phyloP scores from a whole-genome alignment of 2,329 filamentous ascomycete species.

The Cytospora mali region DNA sequence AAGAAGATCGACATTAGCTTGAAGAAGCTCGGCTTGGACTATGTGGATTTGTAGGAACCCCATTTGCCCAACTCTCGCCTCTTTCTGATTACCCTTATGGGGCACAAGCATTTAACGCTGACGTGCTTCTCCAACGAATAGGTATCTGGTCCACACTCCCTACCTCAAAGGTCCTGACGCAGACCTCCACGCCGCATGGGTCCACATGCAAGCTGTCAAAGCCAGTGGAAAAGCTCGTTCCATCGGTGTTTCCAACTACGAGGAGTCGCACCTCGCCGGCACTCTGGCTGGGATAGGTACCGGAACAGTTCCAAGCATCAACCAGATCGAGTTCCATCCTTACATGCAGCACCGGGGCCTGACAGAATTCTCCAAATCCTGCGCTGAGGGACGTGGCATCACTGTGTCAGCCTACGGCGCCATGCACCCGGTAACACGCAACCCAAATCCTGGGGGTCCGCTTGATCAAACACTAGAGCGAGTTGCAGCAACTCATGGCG shows the following conservation, averaged over 20 bases:
- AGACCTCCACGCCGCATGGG: slow-evolving; percentile 59
- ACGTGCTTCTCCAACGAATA: background rate
- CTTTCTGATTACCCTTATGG: background rate
- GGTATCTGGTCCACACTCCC: slow-evolving; percentile 37
- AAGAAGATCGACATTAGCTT: slow-evolving; percentile 52
- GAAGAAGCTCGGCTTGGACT: slow-evolving; percentile 63
- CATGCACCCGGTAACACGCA: slow-evolving; percentile 37
- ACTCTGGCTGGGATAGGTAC: slow-evolving; percentile 48
- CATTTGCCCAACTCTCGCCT: background rate
- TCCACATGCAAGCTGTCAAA: slow-evolving; percentile 63
- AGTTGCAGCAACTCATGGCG: slow-evolving; percentile 53
- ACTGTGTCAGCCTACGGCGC: slow-evolving; percentile 39
- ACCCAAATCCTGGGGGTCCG: slow-evolving; percentile 38
- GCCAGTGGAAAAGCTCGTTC: slow-evolving; percentile 62
- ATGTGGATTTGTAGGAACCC: slow-evolving; percentile 58
- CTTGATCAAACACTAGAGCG: slow-evolving; percentile 41
- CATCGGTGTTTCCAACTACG: slow-evolving; percentile 75
- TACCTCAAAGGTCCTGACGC: slow-evolving; percentile 30
- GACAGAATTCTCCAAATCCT: background rate
- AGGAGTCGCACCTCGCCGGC: slow-evolving; percentile 52
- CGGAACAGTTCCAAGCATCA: slow-evolving; percentile 65
- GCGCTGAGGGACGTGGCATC: slow-evolving; percentile 38
- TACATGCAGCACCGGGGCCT: slow-evolving; percentile 62
- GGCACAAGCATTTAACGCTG: too few relatives aligned
- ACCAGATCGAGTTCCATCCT: slow-evolving; percentile 77